A percentile compares a stretch with the other conserved stretches of the same genome.
Evolutionary conservation across 2,329 filamentous ascomycete genomes (phyloP).

Genomic region (Immersiporthe knoxdaviesiana): DNA sequence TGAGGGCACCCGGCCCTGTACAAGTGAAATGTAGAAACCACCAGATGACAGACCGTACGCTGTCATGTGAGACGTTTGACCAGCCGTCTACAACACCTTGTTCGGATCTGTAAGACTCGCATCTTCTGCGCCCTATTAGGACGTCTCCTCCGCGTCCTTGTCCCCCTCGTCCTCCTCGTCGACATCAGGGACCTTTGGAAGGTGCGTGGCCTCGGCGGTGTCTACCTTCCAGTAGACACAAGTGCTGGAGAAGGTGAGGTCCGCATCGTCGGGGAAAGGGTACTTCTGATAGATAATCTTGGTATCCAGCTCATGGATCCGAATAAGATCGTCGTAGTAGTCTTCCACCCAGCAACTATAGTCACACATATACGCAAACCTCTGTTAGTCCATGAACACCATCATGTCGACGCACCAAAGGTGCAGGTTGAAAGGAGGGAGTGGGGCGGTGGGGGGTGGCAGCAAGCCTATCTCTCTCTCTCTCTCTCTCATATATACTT

Average conservation of each 20-base stretch:
- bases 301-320: slow-evolving; percentile 41
- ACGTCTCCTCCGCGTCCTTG: not conserved
- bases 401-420: not conserved
- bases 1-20: not conserved
- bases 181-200: not conserved
- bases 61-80: not conserved
- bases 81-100: not conserved
- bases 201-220: not conserved
- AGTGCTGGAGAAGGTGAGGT: slow-evolving; percentile 48
- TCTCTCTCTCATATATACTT: slow-evolving; percentile 1
- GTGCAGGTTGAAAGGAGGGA: too few relatives aligned
- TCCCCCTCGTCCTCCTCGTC: not conserved
- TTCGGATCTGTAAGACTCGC: not conserved
- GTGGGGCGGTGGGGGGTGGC: not conserved
- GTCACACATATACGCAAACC: not conserved
- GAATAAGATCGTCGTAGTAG: slow-evolving; percentile 35
- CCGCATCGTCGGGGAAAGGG: too few relatives aligned
- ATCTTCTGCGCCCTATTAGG: not conserved
- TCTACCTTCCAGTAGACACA: slow-evolving; percentile 44
- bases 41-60: not conserved
- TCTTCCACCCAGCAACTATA: slow-evolving; percentile 12
- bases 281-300: slow-evolving; percentile 38
- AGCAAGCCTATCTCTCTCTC: slow-evolving; percentile 34
- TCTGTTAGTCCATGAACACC: not conserved
- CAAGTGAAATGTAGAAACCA: not conserved